Percentiles rank a stretch among this genome's conserved stretches.
Evolutionary conservation across 2,329 filamentous ascomycete genomes (phyloP).

Genomic region (Botryotinia narcissicola): DNA sequence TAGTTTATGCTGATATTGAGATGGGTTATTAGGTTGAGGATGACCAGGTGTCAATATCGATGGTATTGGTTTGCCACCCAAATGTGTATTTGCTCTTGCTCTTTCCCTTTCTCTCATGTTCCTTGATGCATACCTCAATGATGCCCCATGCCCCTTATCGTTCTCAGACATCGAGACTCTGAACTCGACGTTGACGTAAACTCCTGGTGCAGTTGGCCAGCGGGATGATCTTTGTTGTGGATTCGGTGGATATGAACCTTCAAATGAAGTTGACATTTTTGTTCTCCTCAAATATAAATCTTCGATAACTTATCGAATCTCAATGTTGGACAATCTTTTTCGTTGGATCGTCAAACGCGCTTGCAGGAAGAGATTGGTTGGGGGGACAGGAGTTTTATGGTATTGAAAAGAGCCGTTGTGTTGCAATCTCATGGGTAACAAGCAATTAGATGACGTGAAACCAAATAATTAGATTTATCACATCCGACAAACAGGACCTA

Average conservation of each 20-base stretch:
- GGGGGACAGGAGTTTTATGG: slow-evolving; percentile 5
- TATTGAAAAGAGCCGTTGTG: slow-evolving; percentile 1
- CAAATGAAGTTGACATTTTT: slow-evolving; percentile 11
- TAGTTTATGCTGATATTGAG: slow-evolving; percentile 3
- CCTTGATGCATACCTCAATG: slow-evolving; percentile 32
- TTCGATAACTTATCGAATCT: slow-evolving; percentile 3
- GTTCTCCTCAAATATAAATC: background rate
- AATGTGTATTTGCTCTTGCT: slow-evolving; percentile 21
- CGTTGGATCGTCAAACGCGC: background rate
- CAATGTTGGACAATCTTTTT: background rate
- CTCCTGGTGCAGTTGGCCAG: slow-evolving; percentile 25
- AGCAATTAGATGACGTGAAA: slow-evolving; percentile 13
- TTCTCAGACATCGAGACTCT: slow-evolving; percentile 33
- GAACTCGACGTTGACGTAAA: slow-evolving; percentile 35
- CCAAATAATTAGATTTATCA: background rate
- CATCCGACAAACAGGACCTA: slow-evolving; percentile 10
- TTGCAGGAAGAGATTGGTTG: background rate
- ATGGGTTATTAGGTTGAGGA: background rate
- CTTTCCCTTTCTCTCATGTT: slow-evolving; percentile 34
- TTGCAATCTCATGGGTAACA: background rate
- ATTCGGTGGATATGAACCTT: slow-evolving; percentile 21
- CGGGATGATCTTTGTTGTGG: background rate
- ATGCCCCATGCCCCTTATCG: slow-evolving; percentile 30
- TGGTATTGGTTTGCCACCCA: slow-evolving; percentile 12
- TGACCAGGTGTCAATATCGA: slow-evolving; percentile 13